Evolutionary conservation across 805 yeast genomes (phyloP).

Genomic region (Yamadazyma insecticola): DNA sequence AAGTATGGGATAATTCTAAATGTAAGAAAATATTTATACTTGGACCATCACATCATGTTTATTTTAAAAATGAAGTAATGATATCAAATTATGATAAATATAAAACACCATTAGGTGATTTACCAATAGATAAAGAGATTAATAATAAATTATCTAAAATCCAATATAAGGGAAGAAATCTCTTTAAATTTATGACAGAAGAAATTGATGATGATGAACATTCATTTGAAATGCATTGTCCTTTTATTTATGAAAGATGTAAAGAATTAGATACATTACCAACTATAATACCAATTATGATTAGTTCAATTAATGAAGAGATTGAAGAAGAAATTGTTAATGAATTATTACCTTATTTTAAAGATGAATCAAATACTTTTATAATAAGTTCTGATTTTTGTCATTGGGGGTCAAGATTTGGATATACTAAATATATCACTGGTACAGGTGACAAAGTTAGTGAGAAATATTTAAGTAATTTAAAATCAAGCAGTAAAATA

Average conservation of each 20-base stretch:
- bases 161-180: constrained; percentile 18
- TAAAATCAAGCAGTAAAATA: too few relatives aligned
- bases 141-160: constrained; percentile 27
- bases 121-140: constrained; percentile 58
- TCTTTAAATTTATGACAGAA: constrained; percentile 53
- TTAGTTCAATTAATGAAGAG: constrained; percentile 54
- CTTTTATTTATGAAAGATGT: constrained; percentile 56
- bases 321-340: constrained; percentile 44
- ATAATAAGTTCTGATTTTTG: constrained; percentile 89
- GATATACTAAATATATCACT: constrained; percentile 38
- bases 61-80: constrained; percentile 58
- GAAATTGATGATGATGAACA: constrained; percentile 81
- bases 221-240: constrained; percentile 92
- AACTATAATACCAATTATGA: constrained; percentile 72
- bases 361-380: constrained; percentile 57
- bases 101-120: constrained; percentile 79
- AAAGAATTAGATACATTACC: constrained; percentile 22
- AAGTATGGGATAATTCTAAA: constrained; percentile 56
- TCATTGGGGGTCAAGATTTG: constrained; percentile 70
- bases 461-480: constrained; percentile 2
- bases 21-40: constrained; percentile 67
- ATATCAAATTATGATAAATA: constrained; percentile 50
- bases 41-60: constrained; percentile 93
- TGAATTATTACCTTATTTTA: constrained; percentile 49
- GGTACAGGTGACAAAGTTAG: too few relatives aligned